Base-by-base conservation (phyloP, 2,329 filamentous ascomycete species). In the Penicillium expansum region DNA sequence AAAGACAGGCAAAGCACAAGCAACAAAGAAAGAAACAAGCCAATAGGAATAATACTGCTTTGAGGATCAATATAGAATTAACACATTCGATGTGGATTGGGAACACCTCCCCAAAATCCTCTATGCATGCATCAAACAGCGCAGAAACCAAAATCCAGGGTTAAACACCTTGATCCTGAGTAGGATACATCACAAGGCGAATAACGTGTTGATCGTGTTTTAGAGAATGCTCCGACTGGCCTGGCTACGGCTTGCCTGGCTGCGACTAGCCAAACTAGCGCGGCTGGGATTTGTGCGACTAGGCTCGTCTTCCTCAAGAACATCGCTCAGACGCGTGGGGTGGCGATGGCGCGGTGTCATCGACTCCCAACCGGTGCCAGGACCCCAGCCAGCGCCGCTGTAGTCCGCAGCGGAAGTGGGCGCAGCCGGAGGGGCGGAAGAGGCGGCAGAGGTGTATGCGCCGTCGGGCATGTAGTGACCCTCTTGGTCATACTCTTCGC, bases 281-380 rank as follows among this genome's bases (percentile, higher is more conserved):
- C 88, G 90, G 14, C 88, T 90, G 22, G 89, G 84, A 70, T 76
- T 81, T n/a, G 79, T 80, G 32, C 77, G 74, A 53, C 89, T 90
- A 49, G 86, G 82, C 74, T 95, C 91, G 64, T 94, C 90, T 62
- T 95, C 91, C 69, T 92, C 89, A 30, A 94, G 82, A 29, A 96
- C 92, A 74, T 96, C 92, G 72, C 91, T 96, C 61, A 96, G 79
- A 55, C 92, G 81, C 9, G 92, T 96, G 0, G 92, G 92, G 74
- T 96, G 91, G 64, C 94, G 90, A 73, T 96, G 92, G 55, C 80
- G 72, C 6, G 86, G 83, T 24, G 88, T 87, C 61, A 91, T 79
- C n/a, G 77, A 76, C 61, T 94, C 90, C 90, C 91, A 95, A 16
- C 84, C 87, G 2, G 86, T 82, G 1, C 84, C 83, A 8, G 80